These are phyloP conservation scores for Radiomyces spectabilis DNA, from an alignment of 192 early-diverging fungal genomes.

Conservation along the genomic window DNA sequence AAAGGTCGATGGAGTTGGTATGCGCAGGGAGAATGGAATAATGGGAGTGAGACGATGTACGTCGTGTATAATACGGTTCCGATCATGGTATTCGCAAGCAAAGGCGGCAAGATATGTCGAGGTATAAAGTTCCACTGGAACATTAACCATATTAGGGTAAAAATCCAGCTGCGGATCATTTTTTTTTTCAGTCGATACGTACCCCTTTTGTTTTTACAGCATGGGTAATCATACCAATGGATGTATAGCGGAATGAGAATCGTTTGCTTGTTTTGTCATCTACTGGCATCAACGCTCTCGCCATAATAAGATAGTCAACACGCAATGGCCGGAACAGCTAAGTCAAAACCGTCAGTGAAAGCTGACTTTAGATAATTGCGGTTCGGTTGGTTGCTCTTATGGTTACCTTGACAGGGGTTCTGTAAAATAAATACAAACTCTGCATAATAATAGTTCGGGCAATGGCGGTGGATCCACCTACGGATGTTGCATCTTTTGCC, in stretches of 20 bases:
- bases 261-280: slow-evolving; percentile 18
- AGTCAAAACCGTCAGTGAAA: background rate
- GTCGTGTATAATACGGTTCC: slow-evolving; percentile 74
- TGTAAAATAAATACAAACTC: slow-evolving; percentile 43
- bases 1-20: slow-evolving; percentile 37
- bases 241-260: slow-evolving; percentile 55
- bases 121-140: slow-evolving; percentile 51
- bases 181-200: slow-evolving; percentile 1
- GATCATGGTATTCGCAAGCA: slow-evolving; percentile 66
- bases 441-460: slow-evolving; percentile 48
- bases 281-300: slow-evolving; percentile 59
- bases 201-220: slow-evolving; percentile 58
- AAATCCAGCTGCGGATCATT: background rate
- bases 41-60: slow-evolving; percentile 50
- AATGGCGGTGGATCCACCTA: slow-evolving; percentile 47
- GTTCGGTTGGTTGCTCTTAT: background rate
- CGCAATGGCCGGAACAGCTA: slow-evolving; percentile 64
- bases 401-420: slow-evolving; percentile 51
- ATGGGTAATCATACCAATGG: slow-evolving; percentile 64
- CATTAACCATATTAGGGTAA: background rate
- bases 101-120: slow-evolving; percentile 62
- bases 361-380: background rate
- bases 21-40: slow-evolving; percentile 40
- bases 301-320: slow-evolving; percentile 74
- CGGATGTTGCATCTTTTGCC: slow-evolving; percentile 40